phyloP scores from a whole-genome alignment of 2,329 filamentous ascomycete genomes.

The Phoma herbarum region DNA sequence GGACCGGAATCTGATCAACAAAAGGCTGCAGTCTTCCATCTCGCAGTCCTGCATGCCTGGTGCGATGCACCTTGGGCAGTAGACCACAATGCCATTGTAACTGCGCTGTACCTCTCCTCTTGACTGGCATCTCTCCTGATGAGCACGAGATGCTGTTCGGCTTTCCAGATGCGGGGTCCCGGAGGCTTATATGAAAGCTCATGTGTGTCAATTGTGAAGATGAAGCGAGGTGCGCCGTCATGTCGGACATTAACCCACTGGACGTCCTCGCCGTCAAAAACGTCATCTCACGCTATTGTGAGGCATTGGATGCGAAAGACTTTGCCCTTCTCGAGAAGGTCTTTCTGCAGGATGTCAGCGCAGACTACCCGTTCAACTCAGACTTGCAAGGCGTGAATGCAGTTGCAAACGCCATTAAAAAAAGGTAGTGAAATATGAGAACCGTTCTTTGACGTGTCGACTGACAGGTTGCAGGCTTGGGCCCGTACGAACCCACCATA shows the following conservation, averaged over 20 bases:
- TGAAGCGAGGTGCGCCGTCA: slow-evolving; percentile 2
- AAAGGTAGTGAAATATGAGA: slow-evolving; percentile 33
- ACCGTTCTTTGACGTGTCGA: no score
- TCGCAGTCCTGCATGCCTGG: background rate
- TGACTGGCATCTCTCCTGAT: background rate
- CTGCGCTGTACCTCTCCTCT: background rate
- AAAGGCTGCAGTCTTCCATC: background rate
- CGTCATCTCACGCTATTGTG: slow-evolving; percentile 54
- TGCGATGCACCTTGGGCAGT: background rate
- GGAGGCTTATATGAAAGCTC: background rate
- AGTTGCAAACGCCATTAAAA: slow-evolving; percentile 45
- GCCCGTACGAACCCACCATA: slow-evolving; percentile 54
- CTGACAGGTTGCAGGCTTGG: slow-evolving; percentile 42
- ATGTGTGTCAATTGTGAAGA: background rate
- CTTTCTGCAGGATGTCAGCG: slow-evolving; percentile 52
- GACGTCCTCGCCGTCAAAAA: slow-evolving; percentile 54
- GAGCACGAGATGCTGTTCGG: background rate
- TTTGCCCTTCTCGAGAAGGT: slow-evolving; percentile 51
- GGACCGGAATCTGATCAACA: background rate
- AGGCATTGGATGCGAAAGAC: slow-evolving; percentile 56
- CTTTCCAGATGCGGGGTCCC: slow-evolving; percentile 14
- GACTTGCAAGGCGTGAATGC: slow-evolving; percentile 47
- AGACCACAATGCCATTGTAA: background rate
- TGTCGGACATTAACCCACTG: slow-evolving; percentile 33
- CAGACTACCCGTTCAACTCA: slow-evolving; percentile 52